Evolutionary conservation across 1,284 basidiomycete genomes (phyloP), one percentile per base, ranked within the genome.

Genomic region (Thecaphora thlaspeos): DNA sequence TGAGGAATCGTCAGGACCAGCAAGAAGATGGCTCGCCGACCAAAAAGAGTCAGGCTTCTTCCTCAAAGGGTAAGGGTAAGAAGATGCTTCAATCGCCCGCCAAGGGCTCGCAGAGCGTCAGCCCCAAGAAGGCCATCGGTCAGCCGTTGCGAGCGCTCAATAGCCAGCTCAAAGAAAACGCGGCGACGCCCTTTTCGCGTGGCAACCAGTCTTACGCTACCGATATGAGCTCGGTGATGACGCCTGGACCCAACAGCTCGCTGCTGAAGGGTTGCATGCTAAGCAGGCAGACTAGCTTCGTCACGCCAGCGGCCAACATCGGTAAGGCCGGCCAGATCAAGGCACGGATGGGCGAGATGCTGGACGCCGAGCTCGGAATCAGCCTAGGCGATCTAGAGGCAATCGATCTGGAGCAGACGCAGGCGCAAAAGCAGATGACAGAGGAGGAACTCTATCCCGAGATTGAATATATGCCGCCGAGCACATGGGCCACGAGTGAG

Each of bases 381-480:
- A 59, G 54, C 43, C 18, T 28, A 11, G 47, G 18, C 37, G 36
- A 34, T 11, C 7, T 32, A 5, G 47, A 48, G 14, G 43, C 19
- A 5, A 19, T 40, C 2, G 10, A 28, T 2, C 12, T 23, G 17
- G 39, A 41, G 28, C 37, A 52, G 30, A 42, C 53, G 24, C 38
- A 49, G 51, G 48, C 45, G 36, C 45, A 17, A 8, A 49, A 48
- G 32, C 55, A 55, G 18, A 18, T 71, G 53, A 62, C 61, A 4
- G 71, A 71, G 30, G 71, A 74, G 22, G 71, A 74, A 36, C 48
- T 64, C 50, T 72, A 69, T 38, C 72, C 72, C 10, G 66, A 69
- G 50, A 70, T 74, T 44, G 72, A 70, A 34, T 63, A 62, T 40
- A 65, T 70, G 64, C 67, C 69, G 14, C 55, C 64, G 14, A 61